Evolutionary conservation across 129 eudicot genomes (phyloP), one percentile per base, ranked within the genome.

Genomic region (Centaurea solstitialis): DNA sequence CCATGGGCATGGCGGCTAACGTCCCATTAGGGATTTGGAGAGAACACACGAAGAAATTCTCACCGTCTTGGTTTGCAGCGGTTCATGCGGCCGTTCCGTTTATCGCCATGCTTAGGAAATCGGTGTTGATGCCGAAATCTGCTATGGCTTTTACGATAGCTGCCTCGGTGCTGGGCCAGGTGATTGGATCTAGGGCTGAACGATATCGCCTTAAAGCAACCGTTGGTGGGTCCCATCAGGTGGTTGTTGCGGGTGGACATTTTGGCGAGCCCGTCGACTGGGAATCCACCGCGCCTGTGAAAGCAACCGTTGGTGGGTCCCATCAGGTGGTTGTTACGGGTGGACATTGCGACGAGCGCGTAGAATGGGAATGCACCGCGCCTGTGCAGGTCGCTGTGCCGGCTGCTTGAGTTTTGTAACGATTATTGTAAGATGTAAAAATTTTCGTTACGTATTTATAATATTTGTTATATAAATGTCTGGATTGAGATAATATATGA

Each of bases 11-110:
- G 99, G 98, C 99, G 1, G 94, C 86, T 5, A 95, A 95, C 73
- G 82, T 95, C 10, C 99, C 99, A 15, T 68, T 95, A 66, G 99
- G 99, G 35, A 77, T 93, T 72, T 95, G 99, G 99, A 89, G 99
- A 75, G 99, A 95, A 77, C 99, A 95, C 83, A 95, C 99, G 0
- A 73, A 91, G 77, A 95, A 95, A 62, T 95, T 95, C 81, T 93
- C 99, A 0, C 98, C 95, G 20, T 86, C 97, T 9, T 95, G 99
- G 99, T 93, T 95, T 71, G 92, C 80, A 28, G 98, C 99, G 2
- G 99, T 95, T 57, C 99, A 95, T 88, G 99, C 99, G 12, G 99
- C 99, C 0, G 99, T 95, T n/a, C 99, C 99, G 5, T 95, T 95
- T 89, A 92, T 95, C 70, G 99, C 79, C 71, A 90, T 95, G 93